Conservation (phyloP, 306 rosid genomes). For the Cucurbita maxima region DNA sequence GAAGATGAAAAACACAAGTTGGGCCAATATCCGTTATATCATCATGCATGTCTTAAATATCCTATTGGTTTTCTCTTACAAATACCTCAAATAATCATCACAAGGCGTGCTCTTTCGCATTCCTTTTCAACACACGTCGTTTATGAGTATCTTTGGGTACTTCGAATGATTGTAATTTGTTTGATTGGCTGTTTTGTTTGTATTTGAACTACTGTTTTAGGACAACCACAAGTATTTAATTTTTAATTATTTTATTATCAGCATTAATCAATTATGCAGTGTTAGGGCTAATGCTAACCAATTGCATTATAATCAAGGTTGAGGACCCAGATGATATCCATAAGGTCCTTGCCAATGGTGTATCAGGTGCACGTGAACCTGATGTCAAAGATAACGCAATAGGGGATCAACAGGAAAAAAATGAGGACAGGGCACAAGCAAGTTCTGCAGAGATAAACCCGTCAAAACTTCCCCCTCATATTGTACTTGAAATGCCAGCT, state of each 20-base stretch:
- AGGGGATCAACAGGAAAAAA: slow-evolving; percentile 23
- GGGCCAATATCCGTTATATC: not conserved
- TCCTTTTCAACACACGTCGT: not conserved
- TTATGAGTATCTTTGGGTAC: not conserved
- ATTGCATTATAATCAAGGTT: slow-evolving; percentile 45
- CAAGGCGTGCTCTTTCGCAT: not conserved
- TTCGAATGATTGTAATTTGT: slow-evolving; percentile 5
- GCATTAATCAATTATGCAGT: not conserved
- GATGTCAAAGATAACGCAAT: slow-evolving; percentile 27
- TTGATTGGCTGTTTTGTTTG: not conserved
- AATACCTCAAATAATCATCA: not conserved
- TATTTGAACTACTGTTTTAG: not conserved
- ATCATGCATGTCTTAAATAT: not conserved
- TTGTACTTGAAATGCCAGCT: slow-evolving; percentile 81
- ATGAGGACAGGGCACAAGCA: slow-evolving; percentile 38
- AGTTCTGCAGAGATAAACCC: slow-evolving; percentile 29
- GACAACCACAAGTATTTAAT: not conserved
- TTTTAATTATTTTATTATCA: not conserved
- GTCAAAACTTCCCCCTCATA: slow-evolving; percentile 75
- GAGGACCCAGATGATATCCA: slow-evolving; percentile 73
- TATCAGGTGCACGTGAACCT: slow-evolving; percentile 31
- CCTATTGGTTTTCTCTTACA: not conserved
- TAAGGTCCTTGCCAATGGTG: slow-evolving; percentile 44
- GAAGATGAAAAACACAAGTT: not conserved
- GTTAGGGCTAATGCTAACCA: slow-evolving; percentile 24